These are phyloP conservation scores for Luffa acutangula DNA, from an alignment of 306 rosid genomes.

Conservation along the genomic window DNA sequence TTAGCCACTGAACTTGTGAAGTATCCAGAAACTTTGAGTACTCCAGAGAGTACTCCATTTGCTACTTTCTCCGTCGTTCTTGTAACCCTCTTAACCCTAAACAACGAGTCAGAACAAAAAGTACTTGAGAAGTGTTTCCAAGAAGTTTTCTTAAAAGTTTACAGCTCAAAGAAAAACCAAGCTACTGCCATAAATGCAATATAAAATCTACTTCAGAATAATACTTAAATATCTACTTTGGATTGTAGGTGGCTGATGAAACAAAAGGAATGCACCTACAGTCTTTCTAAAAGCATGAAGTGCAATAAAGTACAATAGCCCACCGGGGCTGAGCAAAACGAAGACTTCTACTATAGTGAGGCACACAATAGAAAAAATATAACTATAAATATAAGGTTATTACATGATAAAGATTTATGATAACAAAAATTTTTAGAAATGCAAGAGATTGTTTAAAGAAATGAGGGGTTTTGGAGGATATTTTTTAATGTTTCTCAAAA, in stretches of 20 bases:
- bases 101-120: conserved; percentile 13
- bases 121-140: not conserved
- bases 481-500: not conserved
- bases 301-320: not conserved
- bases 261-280: not conserved
- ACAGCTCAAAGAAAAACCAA: not conserved
- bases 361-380: no score
- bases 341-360: no score
- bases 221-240: not conserved
- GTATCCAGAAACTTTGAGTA: conserved; percentile 36
- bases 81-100: conserved; percentile 83
- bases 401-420: no score
- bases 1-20: conserved; percentile 60
- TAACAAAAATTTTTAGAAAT: no score
- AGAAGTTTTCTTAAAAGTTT: not conserved
- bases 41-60: conserved; percentile 76
- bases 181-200: not conserved
- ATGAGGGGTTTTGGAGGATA: not conserved
- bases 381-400: no score
- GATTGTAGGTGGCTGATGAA: not conserved
- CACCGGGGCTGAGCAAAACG: no score
- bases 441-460: not conserved
- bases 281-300: not conserved
- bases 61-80: conserved; percentile 91
- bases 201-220: not conserved